These are phyloP conservation scores for Diphasiastrum complanatum DNA, from an alignment of 83 land plant species.

Conservation along the genomic window DNA sequence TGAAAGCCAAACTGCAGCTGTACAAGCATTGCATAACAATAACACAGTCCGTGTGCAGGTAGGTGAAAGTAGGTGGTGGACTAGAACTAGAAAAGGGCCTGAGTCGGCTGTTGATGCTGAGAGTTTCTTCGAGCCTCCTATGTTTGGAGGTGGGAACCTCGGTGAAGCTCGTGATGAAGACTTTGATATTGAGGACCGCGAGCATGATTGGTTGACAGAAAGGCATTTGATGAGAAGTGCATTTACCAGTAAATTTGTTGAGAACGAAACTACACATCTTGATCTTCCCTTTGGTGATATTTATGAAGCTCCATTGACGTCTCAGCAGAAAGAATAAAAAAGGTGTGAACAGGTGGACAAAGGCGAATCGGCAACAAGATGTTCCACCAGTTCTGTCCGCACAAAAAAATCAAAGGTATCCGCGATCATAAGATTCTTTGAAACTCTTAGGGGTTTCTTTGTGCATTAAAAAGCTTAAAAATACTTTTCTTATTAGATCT, in stretches of 20 bases:
- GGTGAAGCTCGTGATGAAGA: constrained; percentile 22
- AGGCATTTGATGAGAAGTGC: constrained; percentile 12
- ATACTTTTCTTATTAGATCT: too few species aligned
- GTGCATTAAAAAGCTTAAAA: too few species aligned
- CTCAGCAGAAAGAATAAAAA: too few species aligned
- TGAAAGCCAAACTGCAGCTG: not conserved
- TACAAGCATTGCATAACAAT: constrained; percentile 2
- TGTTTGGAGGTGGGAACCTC: constrained; percentile 17
- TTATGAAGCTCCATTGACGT: too few species aligned
- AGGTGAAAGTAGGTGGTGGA: constrained; percentile 35
- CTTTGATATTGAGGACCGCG: constrained; percentile 29
- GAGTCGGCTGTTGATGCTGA: constrained; percentile 19
- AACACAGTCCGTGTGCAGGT: constrained; percentile 8
- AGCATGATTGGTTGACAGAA: constrained; percentile 20
- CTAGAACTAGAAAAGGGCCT: constrained; percentile 20
- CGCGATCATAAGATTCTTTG: too few species aligned
- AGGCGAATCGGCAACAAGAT: too few species aligned
- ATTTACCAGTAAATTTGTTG: constrained; percentile 21
- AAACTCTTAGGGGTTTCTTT: too few species aligned
- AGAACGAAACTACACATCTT: constrained; percentile 10
- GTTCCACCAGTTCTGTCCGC: too few species aligned
- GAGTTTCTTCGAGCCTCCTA: constrained; percentile 31
- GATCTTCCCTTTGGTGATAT: constrained; percentile 34
- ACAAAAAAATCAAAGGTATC: too few species aligned
- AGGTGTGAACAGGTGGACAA: too few species aligned